These are phyloP conservation scores for Paspalum notatum DNA, from an alignment of 176 grass and related monocot genomes.

Conservation along the genomic window DNA sequence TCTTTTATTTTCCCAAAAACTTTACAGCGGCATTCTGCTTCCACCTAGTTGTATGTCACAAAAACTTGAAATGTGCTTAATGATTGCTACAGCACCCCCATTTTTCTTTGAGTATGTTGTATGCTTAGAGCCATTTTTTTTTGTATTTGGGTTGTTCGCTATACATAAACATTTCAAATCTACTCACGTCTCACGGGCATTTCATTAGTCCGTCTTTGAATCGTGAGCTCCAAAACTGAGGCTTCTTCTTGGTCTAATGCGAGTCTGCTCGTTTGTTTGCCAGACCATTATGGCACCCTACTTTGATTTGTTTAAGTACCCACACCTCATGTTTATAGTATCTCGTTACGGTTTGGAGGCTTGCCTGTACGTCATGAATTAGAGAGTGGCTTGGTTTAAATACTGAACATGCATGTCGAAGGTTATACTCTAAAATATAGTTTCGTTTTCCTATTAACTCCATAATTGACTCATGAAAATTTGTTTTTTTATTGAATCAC, in stretches of 20 bases:
- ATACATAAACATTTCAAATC: no score
- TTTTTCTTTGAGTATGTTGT: not conserved
- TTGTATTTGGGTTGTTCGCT: no score
- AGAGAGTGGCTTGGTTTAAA: not conserved
- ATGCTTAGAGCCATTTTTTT: not conserved
- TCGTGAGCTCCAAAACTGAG: not conserved
- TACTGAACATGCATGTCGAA: slow-evolving; percentile 12
- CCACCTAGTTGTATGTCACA: not conserved
- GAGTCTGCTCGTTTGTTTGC: not conserved
- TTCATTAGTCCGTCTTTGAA: not conserved
- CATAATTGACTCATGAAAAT: not conserved
- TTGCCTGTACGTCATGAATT: not conserved
- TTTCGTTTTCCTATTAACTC: no score
- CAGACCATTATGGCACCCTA: not conserved
- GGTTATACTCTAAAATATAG: not conserved
- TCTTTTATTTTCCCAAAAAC: not conserved
- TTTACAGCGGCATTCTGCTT: slow-evolving; percentile 8
- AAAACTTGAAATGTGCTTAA: not conserved
- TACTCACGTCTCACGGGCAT: not conserved
- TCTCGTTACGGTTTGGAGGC: not conserved
- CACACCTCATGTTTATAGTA: not conserved
- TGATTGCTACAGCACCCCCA: not conserved
- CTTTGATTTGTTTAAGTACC: not conserved
- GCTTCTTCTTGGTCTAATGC: not conserved
- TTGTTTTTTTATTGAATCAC: not conserved